phyloP scores from a whole-genome alignment of 768 basidiomycete genomes.

The Sporobolomyces roseus region DNA sequence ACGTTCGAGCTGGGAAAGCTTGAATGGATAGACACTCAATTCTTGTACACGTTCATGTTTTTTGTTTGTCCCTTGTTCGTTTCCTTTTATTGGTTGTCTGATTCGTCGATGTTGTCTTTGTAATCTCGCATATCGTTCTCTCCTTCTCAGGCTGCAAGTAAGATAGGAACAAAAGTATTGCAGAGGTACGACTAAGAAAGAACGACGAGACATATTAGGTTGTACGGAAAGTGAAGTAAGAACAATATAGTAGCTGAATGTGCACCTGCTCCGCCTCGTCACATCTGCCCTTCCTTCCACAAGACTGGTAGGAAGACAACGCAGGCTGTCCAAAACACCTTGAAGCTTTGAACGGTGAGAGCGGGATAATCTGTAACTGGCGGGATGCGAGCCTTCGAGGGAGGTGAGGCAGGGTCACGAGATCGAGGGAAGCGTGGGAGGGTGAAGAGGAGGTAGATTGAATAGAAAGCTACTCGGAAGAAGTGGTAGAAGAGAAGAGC shows the following conservation, averaged over 20 bases:
- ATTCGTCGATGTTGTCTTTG: too few relatives aligned
- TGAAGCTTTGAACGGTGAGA: constrained; percentile 58
- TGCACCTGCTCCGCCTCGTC: too few relatives aligned
- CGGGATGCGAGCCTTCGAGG: constrained; percentile 14
- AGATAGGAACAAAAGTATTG: too few relatives aligned
- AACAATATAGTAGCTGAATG: too few relatives aligned
- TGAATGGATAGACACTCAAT: not conserved
- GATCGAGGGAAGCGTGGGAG: constrained; percentile 51
- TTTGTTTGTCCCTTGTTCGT: not conserved
- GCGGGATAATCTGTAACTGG: constrained; percentile 57
- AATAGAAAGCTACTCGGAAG: constrained; percentile 90
- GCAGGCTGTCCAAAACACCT: constrained; percentile 80
- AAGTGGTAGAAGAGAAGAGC: constrained; percentile 80
- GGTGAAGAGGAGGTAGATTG: constrained; percentile 84
- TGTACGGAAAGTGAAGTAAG: too few relatives aligned
- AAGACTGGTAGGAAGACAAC: constrained; percentile 82
- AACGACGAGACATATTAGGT: too few relatives aligned
- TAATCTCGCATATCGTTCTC: too few relatives aligned
- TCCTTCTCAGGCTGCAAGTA: too few relatives aligned
- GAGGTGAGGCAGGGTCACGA: constrained; percentile 1
- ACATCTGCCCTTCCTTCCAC: constrained; percentile 64
- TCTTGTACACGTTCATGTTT: not conserved
- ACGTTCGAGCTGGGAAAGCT: constrained; percentile 1
- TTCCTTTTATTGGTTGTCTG: too few relatives aligned
- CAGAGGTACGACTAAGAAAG: too few relatives aligned